These are phyloP conservation scores for Metarhizium album DNA, from an alignment of 2,329 filamentous ascomycete species.

Conservation along the genomic window DNA sequence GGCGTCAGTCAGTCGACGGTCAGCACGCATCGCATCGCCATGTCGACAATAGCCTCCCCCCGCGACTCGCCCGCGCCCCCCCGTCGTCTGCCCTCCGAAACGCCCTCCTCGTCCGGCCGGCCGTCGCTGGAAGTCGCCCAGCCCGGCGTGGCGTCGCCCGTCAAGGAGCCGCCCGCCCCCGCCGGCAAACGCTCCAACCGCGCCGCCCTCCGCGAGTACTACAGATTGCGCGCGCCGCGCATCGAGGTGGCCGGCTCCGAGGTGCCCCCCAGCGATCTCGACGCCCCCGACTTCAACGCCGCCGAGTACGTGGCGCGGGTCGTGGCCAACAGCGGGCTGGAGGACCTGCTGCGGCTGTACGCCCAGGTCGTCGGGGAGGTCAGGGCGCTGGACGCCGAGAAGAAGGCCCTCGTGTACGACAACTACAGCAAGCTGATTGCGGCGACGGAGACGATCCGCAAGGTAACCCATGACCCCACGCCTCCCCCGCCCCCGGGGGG, in stretches of 20 bases:
- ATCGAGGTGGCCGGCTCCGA: constrained; percentile 40
- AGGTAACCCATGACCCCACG: constrained; percentile 35
- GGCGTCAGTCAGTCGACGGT: background rate
- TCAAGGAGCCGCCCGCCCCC: constrained; percentile 25
- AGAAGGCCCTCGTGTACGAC: constrained; percentile 94
- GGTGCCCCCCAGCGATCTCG: constrained; percentile 60
- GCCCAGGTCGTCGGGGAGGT: constrained; percentile 69
- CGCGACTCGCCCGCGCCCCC: constrained; percentile 47
- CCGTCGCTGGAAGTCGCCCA: constrained; percentile 58
- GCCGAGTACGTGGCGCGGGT: constrained; percentile 55
- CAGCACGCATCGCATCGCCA: constrained; percentile 17
- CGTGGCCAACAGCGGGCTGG: constrained; percentile 51
- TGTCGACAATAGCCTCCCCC: constrained; percentile 57
- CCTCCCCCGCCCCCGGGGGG: background rate
- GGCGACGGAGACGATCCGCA: constrained; percentile 92
- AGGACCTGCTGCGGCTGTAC: constrained; percentile 60
- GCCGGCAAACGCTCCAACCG: constrained; percentile 56
- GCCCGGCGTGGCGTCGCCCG: constrained; percentile 47
- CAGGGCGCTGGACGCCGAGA: constrained; percentile 82
- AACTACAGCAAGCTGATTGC: constrained; percentile 95
- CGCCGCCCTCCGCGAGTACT: constrained; percentile 84
- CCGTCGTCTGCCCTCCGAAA: constrained; percentile 44
- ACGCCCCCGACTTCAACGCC: constrained; percentile 61
- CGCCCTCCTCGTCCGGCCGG: constrained; percentile 64
- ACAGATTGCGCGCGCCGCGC: constrained; percentile 55